phyloP scores from a whole-genome alignment of 2,329 filamentous ascomycete genomes.

The Orbilia javanica region DNA sequence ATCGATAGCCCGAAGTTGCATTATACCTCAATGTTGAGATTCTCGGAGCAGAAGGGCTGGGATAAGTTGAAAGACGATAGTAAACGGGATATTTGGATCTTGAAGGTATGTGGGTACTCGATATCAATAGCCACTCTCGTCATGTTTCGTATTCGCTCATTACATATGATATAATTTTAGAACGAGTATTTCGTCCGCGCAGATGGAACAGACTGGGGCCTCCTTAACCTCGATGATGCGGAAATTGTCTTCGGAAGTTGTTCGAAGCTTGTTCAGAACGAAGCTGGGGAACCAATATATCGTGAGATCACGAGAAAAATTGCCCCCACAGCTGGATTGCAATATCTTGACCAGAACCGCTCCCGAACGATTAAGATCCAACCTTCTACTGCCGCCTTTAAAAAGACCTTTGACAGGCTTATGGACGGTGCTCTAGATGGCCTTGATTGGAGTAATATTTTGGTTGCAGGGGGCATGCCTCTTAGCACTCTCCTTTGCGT shows the following conservation, averaged over 20 bases:
- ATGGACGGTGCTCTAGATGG: constrained; percentile 61
- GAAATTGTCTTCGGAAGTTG: constrained; percentile 49
- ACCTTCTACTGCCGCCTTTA: constrained; percentile 59
- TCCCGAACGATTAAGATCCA: constrained; percentile 59
- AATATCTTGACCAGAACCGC: constrained; percentile 61
- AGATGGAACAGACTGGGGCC: constrained; percentile 56
- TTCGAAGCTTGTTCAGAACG: constrained; percentile 41
- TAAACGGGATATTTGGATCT: constrained; percentile 59
- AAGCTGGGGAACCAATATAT: constrained; percentile 31
- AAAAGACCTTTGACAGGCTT: constrained; percentile 61
- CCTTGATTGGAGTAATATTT: constrained; percentile 62
- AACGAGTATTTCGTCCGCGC: constrained; percentile 60
- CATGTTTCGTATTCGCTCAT: background rate
- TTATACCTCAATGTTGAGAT: constrained; percentile 59
- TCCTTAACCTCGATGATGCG: constrained; percentile 57
- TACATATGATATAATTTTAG: background rate
- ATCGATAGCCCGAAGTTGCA: constrained; percentile 59
- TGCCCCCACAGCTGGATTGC: constrained; percentile 55
- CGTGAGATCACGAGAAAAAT: constrained; percentile 54
- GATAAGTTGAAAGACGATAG: constrained; percentile 59
- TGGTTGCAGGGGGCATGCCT: constrained; percentile 62
- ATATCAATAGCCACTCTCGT: background rate
- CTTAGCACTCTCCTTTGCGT: constrained; percentile 62
- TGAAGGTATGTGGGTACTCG: constrained; percentile 29
- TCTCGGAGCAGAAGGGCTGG: constrained; percentile 54